Conservation (phyloP, 176 grass and related monocot genomes). For the Ananas comosus region DNA sequence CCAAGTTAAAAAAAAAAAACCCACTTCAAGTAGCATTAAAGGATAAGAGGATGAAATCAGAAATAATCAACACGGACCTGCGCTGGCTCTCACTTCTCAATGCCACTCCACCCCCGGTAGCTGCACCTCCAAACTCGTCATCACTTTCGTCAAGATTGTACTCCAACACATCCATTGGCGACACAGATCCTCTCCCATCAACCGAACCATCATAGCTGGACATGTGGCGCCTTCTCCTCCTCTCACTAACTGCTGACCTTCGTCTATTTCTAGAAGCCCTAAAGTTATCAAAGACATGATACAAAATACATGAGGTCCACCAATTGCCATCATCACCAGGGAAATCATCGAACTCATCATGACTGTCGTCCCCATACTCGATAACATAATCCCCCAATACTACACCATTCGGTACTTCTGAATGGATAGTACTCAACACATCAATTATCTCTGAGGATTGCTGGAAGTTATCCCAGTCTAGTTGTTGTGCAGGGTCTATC, state of each 20-base stretch:
- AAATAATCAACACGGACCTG: slow-evolving; percentile 3
- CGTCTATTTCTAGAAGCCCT: slow-evolving; percentile 5
- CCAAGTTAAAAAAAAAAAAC: too few relatives aligned
- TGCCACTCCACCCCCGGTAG: not conserved
- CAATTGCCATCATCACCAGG: slow-evolving; percentile 17
- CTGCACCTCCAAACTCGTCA: slow-evolving; percentile 13
- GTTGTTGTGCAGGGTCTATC: slow-evolving; percentile 8
- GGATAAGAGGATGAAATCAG: not conserved
- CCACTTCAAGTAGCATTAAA: not conserved
- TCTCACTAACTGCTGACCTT: slow-evolving; percentile 8
- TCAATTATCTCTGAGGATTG: slow-evolving; percentile 10
- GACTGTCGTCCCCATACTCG: slow-evolving; percentile 5
- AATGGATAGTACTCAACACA: slow-evolving; percentile 5
- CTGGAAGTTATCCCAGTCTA: slow-evolving; percentile 17
- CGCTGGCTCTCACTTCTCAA: not conserved
- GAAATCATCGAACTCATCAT: slow-evolving; percentile 23
- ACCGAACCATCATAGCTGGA: slow-evolving; percentile 4
- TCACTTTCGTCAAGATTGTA: slow-evolving; percentile 6
- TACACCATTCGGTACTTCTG: slow-evolving; percentile 8
- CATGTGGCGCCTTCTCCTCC: not conserved
- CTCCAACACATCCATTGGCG: slow-evolving; percentile 1
- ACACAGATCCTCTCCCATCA: slow-evolving; percentile 11
- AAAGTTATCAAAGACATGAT: slow-evolving; percentile 18
- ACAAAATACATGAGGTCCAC: slow-evolving; percentile 16
- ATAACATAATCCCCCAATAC: slow-evolving; percentile 10